Evolutionary conservation across 2,329 filamentous ascomycete species (phyloP), one percentile per base, ranked within the genome.

Genomic region (Cladobotryum mycophilum): DNA sequence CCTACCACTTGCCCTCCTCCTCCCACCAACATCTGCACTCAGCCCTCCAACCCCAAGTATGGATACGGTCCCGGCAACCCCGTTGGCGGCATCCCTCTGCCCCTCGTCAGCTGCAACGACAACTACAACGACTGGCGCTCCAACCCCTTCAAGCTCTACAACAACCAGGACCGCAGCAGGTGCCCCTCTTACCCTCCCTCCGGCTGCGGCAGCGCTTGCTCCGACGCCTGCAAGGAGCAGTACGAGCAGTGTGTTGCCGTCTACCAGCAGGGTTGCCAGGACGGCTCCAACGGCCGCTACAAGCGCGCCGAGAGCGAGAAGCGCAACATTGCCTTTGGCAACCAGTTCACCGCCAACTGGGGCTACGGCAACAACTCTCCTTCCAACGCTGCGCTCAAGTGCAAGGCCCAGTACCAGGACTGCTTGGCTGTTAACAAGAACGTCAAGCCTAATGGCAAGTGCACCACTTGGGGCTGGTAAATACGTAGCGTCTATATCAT

Each of bases 21-120:
- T 34, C 71, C 75, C 1, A 77, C 74, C 50, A 74, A 74, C 57
- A 72, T 81, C 59, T 81, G 78, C 71, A 67, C 62, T 35, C 76
- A 80, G 64, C 73, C 78, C n/a, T 64, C 67, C 47, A 76, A 69
- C 67, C 77, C 79, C 57, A 76, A 77, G 62, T 79, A 76, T 57
- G 82, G 81, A 47, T 92, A 90, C 61, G 82, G 80, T 1, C 82
- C 85, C 2, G 80, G 84, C 35, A 82, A 71, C 46, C 71, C 75
- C 3, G 75, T 80, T 14, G 78, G 76, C 45, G 71, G 68, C 53
- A 79, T 81, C 48, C 64, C 68, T 18, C 65, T 81, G 47, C 78
- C 78, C 42, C 64, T 77, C 49, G 70, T 81, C 33, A 74, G 72
- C 20, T 81, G 78, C 70, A 81, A 80, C 64, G 76, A 81, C 56